These are phyloP conservation scores for Mortierella sp. DNA, from an alignment of 371 early-diverging fungal genomes.

Conservation along the genomic window DNA sequence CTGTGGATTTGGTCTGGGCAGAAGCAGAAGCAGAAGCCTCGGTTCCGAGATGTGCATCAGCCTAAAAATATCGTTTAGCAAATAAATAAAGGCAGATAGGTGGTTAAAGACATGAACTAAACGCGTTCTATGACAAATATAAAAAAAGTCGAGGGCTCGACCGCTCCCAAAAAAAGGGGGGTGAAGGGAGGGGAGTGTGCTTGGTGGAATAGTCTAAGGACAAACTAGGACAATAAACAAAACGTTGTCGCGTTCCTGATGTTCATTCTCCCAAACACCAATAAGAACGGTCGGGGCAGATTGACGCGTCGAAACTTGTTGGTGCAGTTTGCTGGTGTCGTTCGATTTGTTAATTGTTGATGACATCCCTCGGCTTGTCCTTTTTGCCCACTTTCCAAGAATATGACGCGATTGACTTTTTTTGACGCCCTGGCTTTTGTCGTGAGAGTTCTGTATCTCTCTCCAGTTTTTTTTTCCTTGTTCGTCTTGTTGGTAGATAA, in stretches of 20 bases:
- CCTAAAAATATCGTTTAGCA: conserved; percentile 19
- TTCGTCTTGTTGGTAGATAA: neutral
- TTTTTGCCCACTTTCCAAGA: neutral
- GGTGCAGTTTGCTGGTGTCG: neutral
- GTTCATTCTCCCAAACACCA: neutral
- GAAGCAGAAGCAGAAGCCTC: conserved; percentile 30
- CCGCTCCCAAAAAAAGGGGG: neutral
- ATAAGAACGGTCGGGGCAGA: neutral
- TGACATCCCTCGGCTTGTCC: neutral
- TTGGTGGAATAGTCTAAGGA: neutral
- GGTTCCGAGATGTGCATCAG: conserved; percentile 58
- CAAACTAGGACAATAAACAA: neutral
- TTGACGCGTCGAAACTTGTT: conserved; percentile 5
- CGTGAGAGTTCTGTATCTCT: neutral
- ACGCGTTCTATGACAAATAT: neutral
- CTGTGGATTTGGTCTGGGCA: conserved; percentile 44
- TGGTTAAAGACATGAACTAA: neutral
- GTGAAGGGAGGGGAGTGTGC: neutral
- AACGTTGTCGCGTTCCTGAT: conserved; percentile 1
- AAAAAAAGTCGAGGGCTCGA: neutral
- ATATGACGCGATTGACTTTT: neutral
- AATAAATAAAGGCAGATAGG: neutral
- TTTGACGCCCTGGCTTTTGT: neutral
- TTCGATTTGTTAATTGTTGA: neutral
- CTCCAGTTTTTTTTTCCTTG: neutral